Evolutionary conservation across 495 filamentous ascomycete species (phyloP).

Genomic region (Tuber umbilicatum): DNA sequence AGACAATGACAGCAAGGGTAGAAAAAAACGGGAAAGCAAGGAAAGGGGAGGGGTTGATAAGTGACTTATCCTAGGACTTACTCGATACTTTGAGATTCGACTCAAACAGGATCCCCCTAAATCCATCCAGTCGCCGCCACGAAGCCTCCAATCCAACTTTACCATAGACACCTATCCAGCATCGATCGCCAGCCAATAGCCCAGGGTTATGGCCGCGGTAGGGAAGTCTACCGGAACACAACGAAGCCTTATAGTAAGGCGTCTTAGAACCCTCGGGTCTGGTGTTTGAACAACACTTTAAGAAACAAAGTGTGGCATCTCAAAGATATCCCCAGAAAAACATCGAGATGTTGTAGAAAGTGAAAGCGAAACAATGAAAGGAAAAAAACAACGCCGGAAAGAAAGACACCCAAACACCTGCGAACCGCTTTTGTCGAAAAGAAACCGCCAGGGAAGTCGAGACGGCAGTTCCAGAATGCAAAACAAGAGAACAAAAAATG

Average conservation of each 20-base stretch:
- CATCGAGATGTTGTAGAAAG: background rate
- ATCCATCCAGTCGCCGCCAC: background rate
- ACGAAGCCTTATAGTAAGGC: background rate
- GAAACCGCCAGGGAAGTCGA: background rate
- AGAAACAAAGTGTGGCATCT: background rate
- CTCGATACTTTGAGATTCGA: background rate
- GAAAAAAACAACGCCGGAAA: constrained; percentile 3
- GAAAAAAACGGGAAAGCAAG: background rate
- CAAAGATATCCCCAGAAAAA: background rate
- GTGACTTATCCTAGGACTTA: constrained; percentile 1
- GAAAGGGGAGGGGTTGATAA: constrained; percentile 4
- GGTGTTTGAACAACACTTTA: background rate
- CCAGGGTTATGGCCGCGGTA: background rate
- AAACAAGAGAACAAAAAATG: background rate
- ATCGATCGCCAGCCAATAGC: background rate
- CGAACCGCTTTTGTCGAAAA: background rate
- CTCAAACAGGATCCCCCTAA: background rate
- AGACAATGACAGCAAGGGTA: background rate
- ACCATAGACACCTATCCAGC: background rate
- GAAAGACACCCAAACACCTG: background rate
- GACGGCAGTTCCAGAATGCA: background rate
- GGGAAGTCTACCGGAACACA: background rate
- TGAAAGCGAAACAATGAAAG: background rate
- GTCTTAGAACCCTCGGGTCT: background rate
- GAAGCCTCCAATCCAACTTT: background rate